A percentile compares a stretch with the other conserved stretches of the same genome.
phyloP scores from a whole-genome alignment of 2,329 filamentous ascomycete species.

The Arthrocladium fulminans region DNA sequence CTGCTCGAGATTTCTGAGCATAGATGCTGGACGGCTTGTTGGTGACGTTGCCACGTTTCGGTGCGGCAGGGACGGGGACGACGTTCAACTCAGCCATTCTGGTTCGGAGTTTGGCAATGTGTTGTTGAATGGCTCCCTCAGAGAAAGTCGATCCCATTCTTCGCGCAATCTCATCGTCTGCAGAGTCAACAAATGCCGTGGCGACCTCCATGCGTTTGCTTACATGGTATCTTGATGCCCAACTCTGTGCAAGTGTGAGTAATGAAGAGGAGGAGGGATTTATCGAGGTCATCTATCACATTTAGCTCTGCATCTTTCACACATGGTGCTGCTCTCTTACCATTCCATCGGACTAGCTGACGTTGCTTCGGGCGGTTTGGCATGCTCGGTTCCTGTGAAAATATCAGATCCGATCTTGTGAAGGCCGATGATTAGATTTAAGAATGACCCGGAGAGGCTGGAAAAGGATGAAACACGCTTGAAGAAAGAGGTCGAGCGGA shows the following conservation, averaged over 20 bases:
- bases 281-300: conserved; percentile 34
- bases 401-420: neutral
- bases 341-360: conserved; percentile 35
- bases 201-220: conserved; percentile 5
- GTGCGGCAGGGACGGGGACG: conserved; percentile 32
- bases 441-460: neutral
- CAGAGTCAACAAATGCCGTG: neutral
- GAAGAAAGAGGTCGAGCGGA: neutral
- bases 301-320: conserved; percentile 13
- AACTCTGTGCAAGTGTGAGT: conserved; percentile 33
- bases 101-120: conserved; percentile 37
- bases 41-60: conserved; percentile 28
- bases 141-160: conserved; percentile 34
- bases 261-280: conserved; percentile 34
- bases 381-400: neutral
- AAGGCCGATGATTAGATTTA: neutral
- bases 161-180: conserved; percentile 29
- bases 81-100: conserved; percentile 23
- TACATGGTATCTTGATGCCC: conserved; percentile 35
- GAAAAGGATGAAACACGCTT: conserved; percentile 4
- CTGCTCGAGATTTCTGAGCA: neutral
- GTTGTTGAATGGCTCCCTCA: conserved; percentile 39
- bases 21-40: conserved; percentile 21
- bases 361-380: conserved; percentile 6
- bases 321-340: conserved; percentile 24